Evolutionary conservation across 2,329 filamentous ascomycete species (phyloP).

Genomic region (Epichloe typhina): DNA sequence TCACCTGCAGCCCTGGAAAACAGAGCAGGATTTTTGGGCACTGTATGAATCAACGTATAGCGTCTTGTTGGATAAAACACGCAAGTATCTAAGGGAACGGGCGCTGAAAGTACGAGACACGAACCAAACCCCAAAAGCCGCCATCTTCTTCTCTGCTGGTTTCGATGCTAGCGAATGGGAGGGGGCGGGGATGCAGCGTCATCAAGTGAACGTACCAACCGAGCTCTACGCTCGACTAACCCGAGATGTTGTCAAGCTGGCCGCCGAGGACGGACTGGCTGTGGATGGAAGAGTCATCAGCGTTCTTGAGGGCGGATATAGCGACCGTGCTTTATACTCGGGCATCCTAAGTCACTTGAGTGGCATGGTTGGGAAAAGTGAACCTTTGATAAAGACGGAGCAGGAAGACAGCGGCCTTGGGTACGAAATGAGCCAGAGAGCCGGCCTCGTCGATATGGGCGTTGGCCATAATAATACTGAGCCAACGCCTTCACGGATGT

Average conservation of each 20-base stretch:
- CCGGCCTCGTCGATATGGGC: slow-evolving; percentile 26
- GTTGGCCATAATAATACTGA: slow-evolving; percentile 8
- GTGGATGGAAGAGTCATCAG: slow-evolving; percentile 82
- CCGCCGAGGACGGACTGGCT: slow-evolving; percentile 62
- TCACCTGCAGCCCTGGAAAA: slow-evolving; percentile 79
- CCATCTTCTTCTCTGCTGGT: slow-evolving; percentile 88
- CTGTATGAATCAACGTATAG: slow-evolving; percentile 72
- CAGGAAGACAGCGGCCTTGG: slow-evolving; percentile 31
- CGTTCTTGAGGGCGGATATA: slow-evolving; percentile 92
- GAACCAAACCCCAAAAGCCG: slow-evolving; percentile 58
- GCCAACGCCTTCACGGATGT: slow-evolving; percentile 9
- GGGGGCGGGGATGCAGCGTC: slow-evolving; percentile 81
- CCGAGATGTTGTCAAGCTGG: slow-evolving; percentile 67
- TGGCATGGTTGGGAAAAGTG: slow-evolving; percentile 52
- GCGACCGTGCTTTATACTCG: slow-evolving; percentile 76
- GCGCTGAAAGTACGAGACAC: slow-evolving; percentile 48
- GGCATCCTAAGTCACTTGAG: slow-evolving; percentile 84
- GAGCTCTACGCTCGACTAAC: slow-evolving; percentile 92
- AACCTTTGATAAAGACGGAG: slow-evolving; percentile 24
- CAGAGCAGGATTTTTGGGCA: slow-evolving; percentile 72
- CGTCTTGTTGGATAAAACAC: slow-evolving; percentile 67
- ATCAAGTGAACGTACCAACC: slow-evolving; percentile 90
- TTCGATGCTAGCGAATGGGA: slow-evolving; percentile 98
- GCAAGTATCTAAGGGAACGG: slow-evolving; percentile 61
- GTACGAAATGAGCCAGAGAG: slow-evolving; percentile 43